phyloP scores from a whole-genome alignment of 805 yeast species.

The Kockiozyma suomiensis region DNA sequence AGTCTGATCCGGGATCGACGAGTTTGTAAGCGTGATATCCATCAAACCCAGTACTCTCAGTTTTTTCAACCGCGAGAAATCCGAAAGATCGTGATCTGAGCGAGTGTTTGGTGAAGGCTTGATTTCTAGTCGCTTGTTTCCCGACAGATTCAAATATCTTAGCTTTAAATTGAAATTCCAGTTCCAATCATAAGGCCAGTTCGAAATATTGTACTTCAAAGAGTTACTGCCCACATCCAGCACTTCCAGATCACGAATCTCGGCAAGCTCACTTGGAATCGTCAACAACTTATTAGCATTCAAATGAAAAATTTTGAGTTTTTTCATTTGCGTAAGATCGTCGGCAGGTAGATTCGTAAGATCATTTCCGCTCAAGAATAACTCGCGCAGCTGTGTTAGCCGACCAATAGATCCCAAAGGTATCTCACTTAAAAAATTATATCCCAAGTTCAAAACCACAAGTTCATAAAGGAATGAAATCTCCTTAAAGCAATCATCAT shows the following conservation, averaged over 20 bases:
- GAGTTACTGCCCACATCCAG: slow-evolving; percentile 91
- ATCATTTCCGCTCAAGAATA: slow-evolving; percentile 82
- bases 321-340: slow-evolving; percentile 65
- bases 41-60: slow-evolving; percentile 79
- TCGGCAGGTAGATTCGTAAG: slow-evolving; percentile 81
- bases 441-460: slow-evolving; percentile 70
- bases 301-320: slow-evolving; percentile 63
- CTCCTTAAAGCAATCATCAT: slow-evolving; percentile 72
- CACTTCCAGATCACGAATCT: slow-evolving; percentile 61
- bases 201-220: slow-evolving; percentile 86
- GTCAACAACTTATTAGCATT: slow-evolving; percentile 86
- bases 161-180: slow-evolving; percentile 85
- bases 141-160: slow-evolving; percentile 83
- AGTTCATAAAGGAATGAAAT: slow-evolving; percentile 62
- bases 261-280: slow-evolving; percentile 84
- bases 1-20: slow-evolving; percentile 85
- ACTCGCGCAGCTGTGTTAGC: slow-evolving; percentile 58
- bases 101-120: slow-evolving; percentile 61
- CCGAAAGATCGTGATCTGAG: slow-evolving; percentile 48
- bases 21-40: slow-evolving; percentile 92
- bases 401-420: slow-evolving; percentile 71
- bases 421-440: slow-evolving; percentile 80
- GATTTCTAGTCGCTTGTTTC: slow-evolving; percentile 89
- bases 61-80: slow-evolving; percentile 72
- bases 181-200: slow-evolving; percentile 97